Base-by-base conservation (phyloP, 805 yeast species). In the Cephaloascus albidus region DNA sequence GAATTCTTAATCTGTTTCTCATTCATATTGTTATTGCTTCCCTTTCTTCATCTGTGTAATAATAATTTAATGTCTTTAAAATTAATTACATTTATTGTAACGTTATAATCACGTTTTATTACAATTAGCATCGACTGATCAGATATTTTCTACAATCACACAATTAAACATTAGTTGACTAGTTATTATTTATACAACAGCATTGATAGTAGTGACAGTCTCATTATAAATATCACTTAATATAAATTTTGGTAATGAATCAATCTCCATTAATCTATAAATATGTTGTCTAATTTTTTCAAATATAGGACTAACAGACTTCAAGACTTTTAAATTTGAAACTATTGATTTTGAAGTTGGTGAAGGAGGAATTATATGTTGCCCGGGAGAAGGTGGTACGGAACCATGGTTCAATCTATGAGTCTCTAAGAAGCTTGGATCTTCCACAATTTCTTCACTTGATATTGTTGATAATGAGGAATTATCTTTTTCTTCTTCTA, bases 211-310 rank as follows among this genome's bases (percentile, higher is more conserved):
- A 17, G 17, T 42, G 38, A 44, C 42, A 33, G 57, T 50, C 14
- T 42, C 41, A 32, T 43, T 44, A 42, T 46, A 57, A 30, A 50
- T 42, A 18, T 46, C 54, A 38, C 64, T 56, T 15, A 42, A 47
- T 30, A 80, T 42, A 47, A 85, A 85, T 53, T 84, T 85, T 3
- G 84, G 84, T 32, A 81, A 66, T 5, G 93, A 82, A 58, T 85
- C 94, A 28, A 57, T 68, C 46, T 81, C 83, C 82, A 85, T 77
- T 57, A 85, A 57, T 33, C 65, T 59, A 47, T 70, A 71, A 38
- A 82, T 68, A 35, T 71, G 72, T 10, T 47, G 38, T n/a, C 68
- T 63, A 4, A 82, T 73, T 17, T 61, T 60, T n/a, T 66, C 68
- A 38, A 74, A 72, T 14, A 74, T 57, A 1, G 70, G 71, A 20